These are phyloP conservation scores for Graphiopsis chlorocephala DNA, from an alignment of 2,329 filamentous ascomycete species.

Conservation along the genomic window DNA sequence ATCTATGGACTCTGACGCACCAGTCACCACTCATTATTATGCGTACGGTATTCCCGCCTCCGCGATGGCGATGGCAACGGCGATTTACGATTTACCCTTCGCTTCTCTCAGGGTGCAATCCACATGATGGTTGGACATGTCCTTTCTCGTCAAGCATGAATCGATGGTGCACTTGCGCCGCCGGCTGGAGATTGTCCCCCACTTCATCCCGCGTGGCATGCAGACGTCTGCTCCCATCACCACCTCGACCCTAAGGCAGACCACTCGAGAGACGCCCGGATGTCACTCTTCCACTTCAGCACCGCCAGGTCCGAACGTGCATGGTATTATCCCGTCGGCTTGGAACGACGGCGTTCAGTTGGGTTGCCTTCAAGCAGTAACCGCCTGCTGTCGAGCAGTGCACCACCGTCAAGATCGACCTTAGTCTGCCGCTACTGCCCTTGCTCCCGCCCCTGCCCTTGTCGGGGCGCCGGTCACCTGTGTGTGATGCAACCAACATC, in stretches of 20 bases:
- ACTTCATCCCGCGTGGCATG: not conserved
- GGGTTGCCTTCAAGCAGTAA: not conserved
- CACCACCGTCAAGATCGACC: not conserved
- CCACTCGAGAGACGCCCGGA: not conserved
- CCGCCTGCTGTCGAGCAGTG: not conserved
- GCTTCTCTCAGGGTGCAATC: not conserved
- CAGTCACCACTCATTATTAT: not conserved
- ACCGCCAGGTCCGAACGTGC: not conserved
- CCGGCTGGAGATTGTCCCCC: not conserved
- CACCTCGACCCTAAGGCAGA: not conserved
- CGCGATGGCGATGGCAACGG: not conserved
- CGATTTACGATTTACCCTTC: not conserved
- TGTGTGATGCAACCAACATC: constrained; percentile 7
- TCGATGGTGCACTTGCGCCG: not conserved
- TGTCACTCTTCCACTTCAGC: not conserved
- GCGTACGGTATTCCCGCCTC: not conserved
- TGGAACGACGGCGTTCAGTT: not conserved
- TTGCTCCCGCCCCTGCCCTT: not conserved
- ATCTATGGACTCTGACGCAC: not conserved
- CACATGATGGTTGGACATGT: not conserved
- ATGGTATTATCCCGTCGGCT: not conserved
- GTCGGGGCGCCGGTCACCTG: constrained; percentile 7
- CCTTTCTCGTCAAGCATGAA: not conserved
- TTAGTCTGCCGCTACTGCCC: not conserved
- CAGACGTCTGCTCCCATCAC: not conserved